Evolutionary conservation across 495 filamentous ascomycete genomes (phyloP).

Genomic region (Talaromyces adpressus): DNA sequence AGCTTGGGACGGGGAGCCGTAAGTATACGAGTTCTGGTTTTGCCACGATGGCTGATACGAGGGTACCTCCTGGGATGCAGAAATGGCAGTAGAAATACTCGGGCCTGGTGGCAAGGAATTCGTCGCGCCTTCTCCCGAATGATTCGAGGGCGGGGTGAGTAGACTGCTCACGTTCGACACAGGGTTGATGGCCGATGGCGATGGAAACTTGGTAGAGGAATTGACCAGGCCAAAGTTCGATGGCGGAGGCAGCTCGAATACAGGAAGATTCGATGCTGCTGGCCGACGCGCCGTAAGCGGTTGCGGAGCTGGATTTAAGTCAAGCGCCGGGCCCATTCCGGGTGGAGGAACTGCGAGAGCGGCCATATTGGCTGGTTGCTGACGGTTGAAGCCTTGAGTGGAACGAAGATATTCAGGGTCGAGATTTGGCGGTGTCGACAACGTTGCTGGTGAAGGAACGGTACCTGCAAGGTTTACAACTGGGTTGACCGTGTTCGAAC

Average conservation of each 20-base stretch:
- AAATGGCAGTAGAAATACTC: constrained; percentile 28
- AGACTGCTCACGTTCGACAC: constrained; percentile 50
- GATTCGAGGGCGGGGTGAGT: constrained; percentile 54
- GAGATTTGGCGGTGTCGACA: constrained; percentile 25
- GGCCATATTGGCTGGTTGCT: constrained; percentile 31
- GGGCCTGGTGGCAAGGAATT: constrained; percentile 47
- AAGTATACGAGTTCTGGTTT: constrained; percentile 46
- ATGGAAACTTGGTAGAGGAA: constrained; percentile 34
- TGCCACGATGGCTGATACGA: constrained; percentile 33
- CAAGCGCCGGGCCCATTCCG: constrained; percentile 39
- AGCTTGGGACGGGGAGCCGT: constrained; percentile 38
- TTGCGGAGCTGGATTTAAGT: constrained; percentile 32
- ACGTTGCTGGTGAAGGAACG: constrained; percentile 13
- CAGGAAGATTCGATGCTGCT: constrained; percentile 52
- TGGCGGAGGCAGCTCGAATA: constrained; percentile 56
- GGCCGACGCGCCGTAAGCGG: constrained; percentile 53
- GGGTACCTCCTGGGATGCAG: constrained; percentile 41
- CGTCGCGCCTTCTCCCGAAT: constrained; percentile 55
- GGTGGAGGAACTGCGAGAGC: constrained; percentile 36
- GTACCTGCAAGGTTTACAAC: constrained; percentile 10
- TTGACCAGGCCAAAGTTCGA: constrained; percentile 18
- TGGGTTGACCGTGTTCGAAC: constrained; percentile 18
- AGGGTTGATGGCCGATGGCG: constrained; percentile 33
- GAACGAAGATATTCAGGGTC: constrained; percentile 31
- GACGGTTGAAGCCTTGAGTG: constrained; percentile 17